These are phyloP conservation scores for Rhododendron kiyosumense DNA, from an alignment of 148 eudicot species.

Conservation along the genomic window DNA sequence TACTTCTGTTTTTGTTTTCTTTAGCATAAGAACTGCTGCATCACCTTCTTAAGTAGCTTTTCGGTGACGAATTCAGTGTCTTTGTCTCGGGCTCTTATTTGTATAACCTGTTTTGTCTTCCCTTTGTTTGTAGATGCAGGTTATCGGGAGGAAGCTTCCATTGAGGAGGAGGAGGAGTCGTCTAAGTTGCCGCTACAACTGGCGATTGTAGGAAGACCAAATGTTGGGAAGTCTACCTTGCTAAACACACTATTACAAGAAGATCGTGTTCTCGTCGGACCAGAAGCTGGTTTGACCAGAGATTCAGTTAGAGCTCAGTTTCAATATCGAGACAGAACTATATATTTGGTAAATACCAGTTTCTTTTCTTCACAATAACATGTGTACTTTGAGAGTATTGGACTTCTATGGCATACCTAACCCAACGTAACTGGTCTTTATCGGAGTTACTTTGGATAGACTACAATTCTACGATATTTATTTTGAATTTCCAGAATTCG, in stretches of 20 bases:
- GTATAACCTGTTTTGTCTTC: not conserved
- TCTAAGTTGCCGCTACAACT: slow-evolving; percentile 73
- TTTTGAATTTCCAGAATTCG: not conserved
- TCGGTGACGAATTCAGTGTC: not conserved
- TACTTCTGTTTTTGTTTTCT: not conserved
- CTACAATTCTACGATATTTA: not conserved
- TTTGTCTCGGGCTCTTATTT: not conserved
- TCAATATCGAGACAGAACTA: slow-evolving; percentile 74
- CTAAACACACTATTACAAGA: slow-evolving; percentile 86
- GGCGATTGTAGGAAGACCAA: slow-evolving; percentile 93
- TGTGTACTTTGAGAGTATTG: not conserved
- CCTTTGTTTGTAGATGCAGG: slow-evolving; percentile 28
- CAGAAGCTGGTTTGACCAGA: slow-evolving; percentile 97
- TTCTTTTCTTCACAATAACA: slow-evolving; percentile 10
- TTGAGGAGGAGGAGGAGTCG: slow-evolving; percentile 51
- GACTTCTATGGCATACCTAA: not conserved
- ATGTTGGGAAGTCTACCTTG: slow-evolving; percentile 94
- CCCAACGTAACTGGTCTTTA: not conserved
- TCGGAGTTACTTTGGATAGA: not conserved
- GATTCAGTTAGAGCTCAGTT: slow-evolving; percentile 95
- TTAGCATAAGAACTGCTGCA: not conserved
- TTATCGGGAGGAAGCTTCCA: slow-evolving; percentile 20
- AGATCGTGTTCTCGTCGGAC: slow-evolving; percentile 94
- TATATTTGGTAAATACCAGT: slow-evolving; percentile 60
- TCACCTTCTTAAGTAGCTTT: not conserved